Percentiles rank a stretch among this genome's conserved stretches.
phyloP scores from a whole-genome alignment of 2,329 filamentous ascomycete genomes.

The Emergomyces pasteurianus region DNA sequence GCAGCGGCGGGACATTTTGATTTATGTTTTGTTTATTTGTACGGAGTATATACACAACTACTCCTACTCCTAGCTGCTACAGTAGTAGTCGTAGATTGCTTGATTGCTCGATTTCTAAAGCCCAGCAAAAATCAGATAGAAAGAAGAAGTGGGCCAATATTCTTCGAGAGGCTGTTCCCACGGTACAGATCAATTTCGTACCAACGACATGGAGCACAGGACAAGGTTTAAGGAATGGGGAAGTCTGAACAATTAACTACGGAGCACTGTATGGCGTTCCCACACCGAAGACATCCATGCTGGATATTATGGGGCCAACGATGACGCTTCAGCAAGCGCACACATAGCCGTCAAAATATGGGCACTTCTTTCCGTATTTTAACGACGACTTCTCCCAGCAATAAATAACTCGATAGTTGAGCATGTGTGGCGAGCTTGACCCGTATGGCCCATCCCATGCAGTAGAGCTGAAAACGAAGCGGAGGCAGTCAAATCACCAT shows the following conservation, averaged over 20 bases:
- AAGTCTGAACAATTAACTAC: not conserved
- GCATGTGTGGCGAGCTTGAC: not conserved
- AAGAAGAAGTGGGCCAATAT: not conserved
- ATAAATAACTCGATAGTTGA: not conserved
- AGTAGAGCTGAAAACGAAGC: not conserved
- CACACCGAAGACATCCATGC: too few species aligned
- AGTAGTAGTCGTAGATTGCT: too few species aligned
- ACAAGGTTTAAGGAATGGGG: not conserved
- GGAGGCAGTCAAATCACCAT: not conserved
- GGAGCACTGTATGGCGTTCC: not conserved
- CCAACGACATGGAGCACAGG: not conserved
- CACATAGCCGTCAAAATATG: not conserved
- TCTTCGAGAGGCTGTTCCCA: not conserved
- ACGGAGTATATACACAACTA: too few species aligned
- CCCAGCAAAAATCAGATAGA: too few species aligned
- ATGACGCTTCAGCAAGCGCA: not conserved
- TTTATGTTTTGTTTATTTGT: too few species aligned
- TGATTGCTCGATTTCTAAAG: not conserved
- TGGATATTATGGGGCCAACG: not conserved
- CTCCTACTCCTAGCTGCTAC: not conserved
- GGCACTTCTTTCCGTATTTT: not conserved
- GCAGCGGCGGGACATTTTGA: not conserved
- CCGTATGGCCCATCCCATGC: not conserved
- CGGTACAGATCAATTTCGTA: not conserved
- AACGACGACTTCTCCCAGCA: not conserved